Evolutionary conservation across 2,329 filamentous ascomycete genomes (phyloP), one percentile per base, ranked within the genome.

Genomic region (Xylariaceae sp.): DNA sequence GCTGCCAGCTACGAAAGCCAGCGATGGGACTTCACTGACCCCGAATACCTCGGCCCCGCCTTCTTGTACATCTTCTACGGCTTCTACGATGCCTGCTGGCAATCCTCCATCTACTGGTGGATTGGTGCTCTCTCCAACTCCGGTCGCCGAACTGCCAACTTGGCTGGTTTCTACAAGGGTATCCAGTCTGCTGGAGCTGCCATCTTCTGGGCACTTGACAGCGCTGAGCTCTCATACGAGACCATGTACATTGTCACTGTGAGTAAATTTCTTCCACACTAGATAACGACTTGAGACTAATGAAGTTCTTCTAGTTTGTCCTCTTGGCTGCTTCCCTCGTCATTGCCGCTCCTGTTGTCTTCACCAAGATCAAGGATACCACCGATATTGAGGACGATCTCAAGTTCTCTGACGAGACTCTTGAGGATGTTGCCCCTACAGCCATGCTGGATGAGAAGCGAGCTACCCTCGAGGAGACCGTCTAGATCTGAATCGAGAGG

Each of bases 51-150:
- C 43, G 85, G 83, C 0, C 83, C 83, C 1, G 85, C 89, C 75
- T 85, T 89, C 64, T 69, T 90, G 44, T 89, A 87, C 71, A 85
- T 65, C 36, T 65, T 64, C 49, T 62, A 65, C 50, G 63, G 62
- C 29, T 60, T 65, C 33, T 64, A 61, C 55, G 92, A 96, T 64
- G 88, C 91, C 35, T 80, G 83, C 44, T 96, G 89, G 85, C 92
- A 97, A 72, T 92, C 89, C 0, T 83, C 76, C 59, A 83, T 91
- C 40, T 96, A 97, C 75, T 96, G 91, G 91, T 91, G 86, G 72
- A 95, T 97, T 86, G 92, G 92, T 40, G 81, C 91, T 6, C 76
- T 96, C 35, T 91, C 88, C 63, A 97, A 97, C 79, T 95, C 92
- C 53, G 82, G 87, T 49, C 88, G 91, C 66, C 92, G 90, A 67